Conservation (phyloP, 805 yeast species). For the Monosporozyma servazzii region DNA sequence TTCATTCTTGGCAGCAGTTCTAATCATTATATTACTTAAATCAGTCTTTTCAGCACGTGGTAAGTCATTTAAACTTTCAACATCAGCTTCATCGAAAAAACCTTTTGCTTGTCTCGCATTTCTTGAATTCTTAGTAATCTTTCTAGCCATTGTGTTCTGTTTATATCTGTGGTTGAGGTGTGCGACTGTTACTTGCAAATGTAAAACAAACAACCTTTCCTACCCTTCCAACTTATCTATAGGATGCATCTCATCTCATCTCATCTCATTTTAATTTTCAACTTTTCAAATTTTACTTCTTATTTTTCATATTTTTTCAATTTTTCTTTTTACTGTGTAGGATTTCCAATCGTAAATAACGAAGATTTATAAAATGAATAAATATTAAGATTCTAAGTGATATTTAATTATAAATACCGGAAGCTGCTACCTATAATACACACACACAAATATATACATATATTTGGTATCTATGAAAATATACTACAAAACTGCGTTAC, state of each 20-base stretch:
- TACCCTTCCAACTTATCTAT: not conserved
- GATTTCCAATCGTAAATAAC: not conserved
- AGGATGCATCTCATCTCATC: slow-evolving; percentile 4
- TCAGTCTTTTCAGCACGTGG: slow-evolving; percentile 56
- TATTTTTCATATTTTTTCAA: not conserved
- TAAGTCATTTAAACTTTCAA: slow-evolving; percentile 40
- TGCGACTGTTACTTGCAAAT: too few relatives aligned
- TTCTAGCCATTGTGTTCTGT: slow-evolving; percentile 10
- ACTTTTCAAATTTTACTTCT: not conserved
- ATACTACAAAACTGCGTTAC: not conserved
- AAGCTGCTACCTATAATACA: not conserved
- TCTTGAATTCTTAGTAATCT: slow-evolving; percentile 43
- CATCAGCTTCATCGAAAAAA: slow-evolving; percentile 35
- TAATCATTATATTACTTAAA: slow-evolving; percentile 51
- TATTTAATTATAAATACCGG: not conserved
- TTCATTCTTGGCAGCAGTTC: slow-evolving; percentile 60
- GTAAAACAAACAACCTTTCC: too few relatives aligned
- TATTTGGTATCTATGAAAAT: not conserved
- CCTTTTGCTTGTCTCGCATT: slow-evolving; percentile 64
- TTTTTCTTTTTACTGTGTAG: too few relatives aligned
- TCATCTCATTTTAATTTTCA: slow-evolving; percentile 4
- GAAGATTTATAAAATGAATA: not conserved
- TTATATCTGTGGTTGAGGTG: not conserved
- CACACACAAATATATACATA: too few relatives aligned
- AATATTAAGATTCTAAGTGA: not conserved